A percentile compares a stretch with the other conserved stretches of the same genome.
Conservation (phyloP, 768 basidiomycete genomes). For the Psilocybe azurescens region DNA sequence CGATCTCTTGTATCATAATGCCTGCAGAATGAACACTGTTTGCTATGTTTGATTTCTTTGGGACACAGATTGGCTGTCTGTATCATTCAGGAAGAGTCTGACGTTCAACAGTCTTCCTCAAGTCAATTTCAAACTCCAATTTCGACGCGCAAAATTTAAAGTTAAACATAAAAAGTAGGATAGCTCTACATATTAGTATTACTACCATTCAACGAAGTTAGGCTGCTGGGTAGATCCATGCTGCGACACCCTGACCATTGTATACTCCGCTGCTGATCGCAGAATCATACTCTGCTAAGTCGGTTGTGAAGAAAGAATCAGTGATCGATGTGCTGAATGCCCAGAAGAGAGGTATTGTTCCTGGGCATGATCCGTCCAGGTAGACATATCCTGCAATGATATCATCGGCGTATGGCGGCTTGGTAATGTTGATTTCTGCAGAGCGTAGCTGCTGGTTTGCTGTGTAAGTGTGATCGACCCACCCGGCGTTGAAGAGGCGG, state of each 20-base stretch:
- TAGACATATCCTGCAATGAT: conserved; percentile 13
- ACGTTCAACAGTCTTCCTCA: no score
- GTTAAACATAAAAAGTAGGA: no score
- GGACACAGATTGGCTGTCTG: no score
- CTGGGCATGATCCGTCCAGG: not conserved
- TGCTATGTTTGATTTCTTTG: no score
- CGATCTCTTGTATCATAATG: no score
- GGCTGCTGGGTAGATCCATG: not conserved
- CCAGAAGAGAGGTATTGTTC: not conserved
- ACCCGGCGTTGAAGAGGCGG: conserved; percentile 2
- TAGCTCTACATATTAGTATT: no score
- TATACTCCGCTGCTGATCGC: not conserved
- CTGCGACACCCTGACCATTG: not conserved
- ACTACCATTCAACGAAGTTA: no score
- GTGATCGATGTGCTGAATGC: not conserved
- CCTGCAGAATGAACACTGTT: no score
- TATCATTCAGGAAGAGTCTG: no score
- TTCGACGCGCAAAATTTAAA: no score
- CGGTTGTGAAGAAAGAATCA: not conserved
- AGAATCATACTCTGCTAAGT: not conserved
- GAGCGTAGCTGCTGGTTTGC: conserved; percentile 1
- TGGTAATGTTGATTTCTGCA: not conserved
- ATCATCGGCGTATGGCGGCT: conserved; percentile 12
- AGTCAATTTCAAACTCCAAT: no score
- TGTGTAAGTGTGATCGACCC: conserved; percentile 18